A percentile compares a stretch with the other conserved stretches of the same genome.
Evolutionary conservation across 495 filamentous ascomycete genomes (phyloP).

Genomic region (Geoglossum glabrum): DNA sequence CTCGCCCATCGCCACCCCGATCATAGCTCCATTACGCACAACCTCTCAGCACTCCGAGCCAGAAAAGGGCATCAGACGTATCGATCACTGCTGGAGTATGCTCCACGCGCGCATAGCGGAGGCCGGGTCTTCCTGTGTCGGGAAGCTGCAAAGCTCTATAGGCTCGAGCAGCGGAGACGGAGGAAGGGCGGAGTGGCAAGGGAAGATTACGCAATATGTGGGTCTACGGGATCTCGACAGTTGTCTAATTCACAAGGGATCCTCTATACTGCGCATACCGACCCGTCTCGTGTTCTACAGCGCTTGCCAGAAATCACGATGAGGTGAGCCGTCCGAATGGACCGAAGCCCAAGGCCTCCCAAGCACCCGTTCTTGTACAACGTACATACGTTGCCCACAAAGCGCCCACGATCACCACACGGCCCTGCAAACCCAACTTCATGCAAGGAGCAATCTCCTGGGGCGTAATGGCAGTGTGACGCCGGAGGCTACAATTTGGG

Average conservation of each 20-base stretch:
- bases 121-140: conserved; percentile 66
- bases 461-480: not conserved
- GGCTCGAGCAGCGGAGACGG: conserved; percentile 42
- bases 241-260: conserved; percentile 25
- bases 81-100: conserved; percentile 49
- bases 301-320: no score
- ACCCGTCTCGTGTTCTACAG: no score
- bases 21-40: conserved; percentile 29
- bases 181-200: conserved; percentile 39
- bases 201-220: conserved; percentile 50
- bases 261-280: no score
- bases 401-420: no score
- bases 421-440: no score
- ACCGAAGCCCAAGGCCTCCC: no score
- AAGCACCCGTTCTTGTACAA: no score
- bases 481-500: not conserved
- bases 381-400: no score
- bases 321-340: no score
- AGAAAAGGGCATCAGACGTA: conserved; percentile 43
- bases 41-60: conserved; percentile 25
- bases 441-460: no score
- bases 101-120: conserved; percentile 51
- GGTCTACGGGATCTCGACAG: conserved; percentile 69
- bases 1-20: conserved; percentile 35
- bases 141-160: conserved; percentile 64